Percentiles rank a stretch among this genome's conserved stretches.
Evolutionary conservation across 306 rosid genomes (phyloP).

Genomic region (Quercus ilex): DNA sequence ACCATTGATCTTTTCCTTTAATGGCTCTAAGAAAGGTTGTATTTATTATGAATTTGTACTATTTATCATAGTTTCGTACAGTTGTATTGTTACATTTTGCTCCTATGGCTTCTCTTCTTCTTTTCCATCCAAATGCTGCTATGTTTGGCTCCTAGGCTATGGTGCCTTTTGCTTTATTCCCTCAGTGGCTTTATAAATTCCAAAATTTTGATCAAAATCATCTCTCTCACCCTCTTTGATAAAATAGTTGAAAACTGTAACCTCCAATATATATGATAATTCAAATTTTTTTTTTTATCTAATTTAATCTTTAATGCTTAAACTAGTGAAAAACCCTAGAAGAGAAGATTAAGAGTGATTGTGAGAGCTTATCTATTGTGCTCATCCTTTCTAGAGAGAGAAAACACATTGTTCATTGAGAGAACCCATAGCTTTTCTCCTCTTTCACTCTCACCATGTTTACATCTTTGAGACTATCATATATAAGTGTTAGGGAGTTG

Average conservation of each 20-base stretch:
- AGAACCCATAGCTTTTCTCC: no score
- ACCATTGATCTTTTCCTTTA: background rate
- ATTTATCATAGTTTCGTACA: background rate
- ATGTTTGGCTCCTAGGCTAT: conserved; percentile 6
- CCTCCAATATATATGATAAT: background rate
- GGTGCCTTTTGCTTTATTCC: conserved; percentile 1
- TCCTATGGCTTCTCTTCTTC: conserved; percentile 3
- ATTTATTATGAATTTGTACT: background rate
- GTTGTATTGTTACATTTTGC: background rate
- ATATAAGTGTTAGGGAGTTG: no score
- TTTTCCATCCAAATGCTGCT: conserved; percentile 6
- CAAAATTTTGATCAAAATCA: conserved; percentile 11
- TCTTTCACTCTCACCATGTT: background rate
- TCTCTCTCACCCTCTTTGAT: background rate
- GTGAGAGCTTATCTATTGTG: no score
- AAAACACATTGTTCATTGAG: no score
- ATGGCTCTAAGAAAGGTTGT: background rate
- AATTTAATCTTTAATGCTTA: background rate
- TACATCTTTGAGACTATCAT: background rate
- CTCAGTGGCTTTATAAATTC: background rate
- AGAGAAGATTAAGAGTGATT: no score
- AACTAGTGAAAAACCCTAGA: background rate
- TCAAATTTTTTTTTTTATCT: background rate
- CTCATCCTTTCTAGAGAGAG: no score
- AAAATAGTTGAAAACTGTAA: background rate